Conservation (phyloP, 164 flowering plant genomes). For the Liquidambar formosana region DNA sequence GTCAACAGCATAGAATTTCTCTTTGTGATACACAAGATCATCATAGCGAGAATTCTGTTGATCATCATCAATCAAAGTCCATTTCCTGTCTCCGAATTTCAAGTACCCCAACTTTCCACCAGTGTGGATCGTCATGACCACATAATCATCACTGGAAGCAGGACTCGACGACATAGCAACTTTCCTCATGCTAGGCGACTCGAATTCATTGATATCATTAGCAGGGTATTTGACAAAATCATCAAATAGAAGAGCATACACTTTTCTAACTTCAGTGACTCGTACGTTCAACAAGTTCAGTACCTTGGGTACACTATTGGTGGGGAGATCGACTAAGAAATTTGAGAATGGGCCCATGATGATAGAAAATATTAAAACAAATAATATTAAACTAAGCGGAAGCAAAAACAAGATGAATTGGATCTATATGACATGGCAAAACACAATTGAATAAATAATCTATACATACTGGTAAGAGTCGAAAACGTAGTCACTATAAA, state of each 20-base stretch:
- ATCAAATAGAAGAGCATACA: neutral
- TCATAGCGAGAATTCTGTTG: neutral
- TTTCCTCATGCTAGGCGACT: neutral
- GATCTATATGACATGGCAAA: no score
- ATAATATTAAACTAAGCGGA: no score
- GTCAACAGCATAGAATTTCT: constrained; percentile 7
- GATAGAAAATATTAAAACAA: no score
- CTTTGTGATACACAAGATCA: constrained; percentile 2
- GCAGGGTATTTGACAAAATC: neutral
- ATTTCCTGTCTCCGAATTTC: constrained; percentile 7
- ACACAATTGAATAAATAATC: no score
- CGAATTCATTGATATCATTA: neutral
- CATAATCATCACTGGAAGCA: neutral
- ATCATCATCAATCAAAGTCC: constrained; percentile 2
- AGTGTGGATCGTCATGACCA: neutral
- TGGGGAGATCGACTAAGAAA: no score
- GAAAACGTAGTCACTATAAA: no score
- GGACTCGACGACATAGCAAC: neutral
- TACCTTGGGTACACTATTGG: neutral
- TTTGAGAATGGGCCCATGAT: neutral
- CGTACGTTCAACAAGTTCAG: constrained; percentile 10
- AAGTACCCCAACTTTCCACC: constrained; percentile 3
- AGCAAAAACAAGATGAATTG: no score
- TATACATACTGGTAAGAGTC: no score
- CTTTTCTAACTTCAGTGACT: neutral